phyloP scores from a whole-genome alignment of 495 filamentous ascomycete species.

The Haplographium delicatum region DNA sequence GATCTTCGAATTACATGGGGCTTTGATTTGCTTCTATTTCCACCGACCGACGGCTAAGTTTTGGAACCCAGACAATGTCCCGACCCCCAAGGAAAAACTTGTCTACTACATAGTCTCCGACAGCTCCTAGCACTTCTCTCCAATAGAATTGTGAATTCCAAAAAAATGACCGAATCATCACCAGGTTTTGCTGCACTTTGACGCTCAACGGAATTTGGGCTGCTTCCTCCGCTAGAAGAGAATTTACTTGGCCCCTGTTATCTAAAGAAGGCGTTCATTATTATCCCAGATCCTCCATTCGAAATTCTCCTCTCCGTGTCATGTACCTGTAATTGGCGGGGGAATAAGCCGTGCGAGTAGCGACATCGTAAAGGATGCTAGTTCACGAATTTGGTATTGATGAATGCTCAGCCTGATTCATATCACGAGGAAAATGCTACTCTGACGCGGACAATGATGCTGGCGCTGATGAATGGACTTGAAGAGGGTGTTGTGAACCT shows the following conservation, averaged over 20 bases:
- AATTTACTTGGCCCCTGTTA: background rate
- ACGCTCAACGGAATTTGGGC: conserved; percentile 12
- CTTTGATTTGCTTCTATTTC: conserved; percentile 12
- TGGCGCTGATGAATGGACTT: too few species aligned
- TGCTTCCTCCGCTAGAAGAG: conserved; percentile 2
- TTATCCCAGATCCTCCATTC: conserved; percentile 12
- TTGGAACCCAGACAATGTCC: background rate
- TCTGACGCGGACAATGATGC: conserved; percentile 1
- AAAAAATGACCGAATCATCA: conserved; percentile 1
- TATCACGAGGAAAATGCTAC: background rate
- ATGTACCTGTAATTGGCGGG: conserved; percentile 10
- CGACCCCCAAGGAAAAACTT: conserved; percentile 1
- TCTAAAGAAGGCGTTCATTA: conserved; percentile 2
- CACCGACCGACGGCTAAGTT: conserved; percentile 10
- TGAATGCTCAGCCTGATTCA: conserved; percentile 2
- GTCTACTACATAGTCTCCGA: background rate
- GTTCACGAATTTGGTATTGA: too few species aligned
- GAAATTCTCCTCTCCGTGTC: conserved; percentile 2
- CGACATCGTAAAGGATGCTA: background rate
- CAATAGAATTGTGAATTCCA: conserved; percentile 9
- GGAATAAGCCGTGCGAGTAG: background rate
- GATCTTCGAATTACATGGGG: background rate
- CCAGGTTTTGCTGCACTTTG: conserved; percentile 6
- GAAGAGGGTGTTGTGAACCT: too few species aligned
- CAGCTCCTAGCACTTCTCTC: conserved; percentile 10